Evolutionary conservation across 164 flowering plant species (phyloP), one percentile per base, ranked within the genome.

Genomic region (Aristolochia californica): DNA sequence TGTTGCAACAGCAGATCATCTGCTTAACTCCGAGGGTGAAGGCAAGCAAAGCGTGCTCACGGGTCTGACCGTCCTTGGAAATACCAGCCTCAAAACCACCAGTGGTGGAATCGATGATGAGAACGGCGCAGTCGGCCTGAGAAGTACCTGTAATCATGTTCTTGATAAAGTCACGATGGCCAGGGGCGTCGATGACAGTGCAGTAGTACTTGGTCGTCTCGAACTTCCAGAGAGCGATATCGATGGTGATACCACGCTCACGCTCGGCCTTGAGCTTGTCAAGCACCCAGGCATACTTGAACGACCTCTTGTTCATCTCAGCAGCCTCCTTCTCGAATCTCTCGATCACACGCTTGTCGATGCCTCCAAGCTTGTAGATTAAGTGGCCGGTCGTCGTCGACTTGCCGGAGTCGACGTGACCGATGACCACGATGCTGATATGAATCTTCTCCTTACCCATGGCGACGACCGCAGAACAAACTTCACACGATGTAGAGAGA

Each of bases 61-160:
- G 87, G 23, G 91, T 85, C 80, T 85, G 91, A 9, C 91, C 91
- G 68, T 85, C 91, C 82, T 85, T 85, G 13, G 91, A 85, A 45
- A 85, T 85, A 73, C 93, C 88, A 56, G 91, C 88, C 50, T 85
- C 91, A 72, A 85, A 85, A 74, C 91, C 91, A 66, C 91, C 91
- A 65, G 91, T 85, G 66, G 88, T 83, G 72, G 88, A 83, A 58
- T 83, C 88, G 68, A 83, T 83, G 45, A 83, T 83, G 34, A 85
- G 86, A 48, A 85, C 80, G 48, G 91, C 85, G 65, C 90, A 80
- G 58, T 84, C 91, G 57, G 88, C 91, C 75, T 84, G 88, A 16
- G 91, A 84, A 56, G 91, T 83, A 45, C 91, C 91, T 53, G 86
- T 85, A 59, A 85, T 85, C 91, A 85, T 85, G 74, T 85, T 85